Base-by-base conservation (phyloP, 202 grass and related monocot species). In the Dendrocalamus latiflorus region DNA sequence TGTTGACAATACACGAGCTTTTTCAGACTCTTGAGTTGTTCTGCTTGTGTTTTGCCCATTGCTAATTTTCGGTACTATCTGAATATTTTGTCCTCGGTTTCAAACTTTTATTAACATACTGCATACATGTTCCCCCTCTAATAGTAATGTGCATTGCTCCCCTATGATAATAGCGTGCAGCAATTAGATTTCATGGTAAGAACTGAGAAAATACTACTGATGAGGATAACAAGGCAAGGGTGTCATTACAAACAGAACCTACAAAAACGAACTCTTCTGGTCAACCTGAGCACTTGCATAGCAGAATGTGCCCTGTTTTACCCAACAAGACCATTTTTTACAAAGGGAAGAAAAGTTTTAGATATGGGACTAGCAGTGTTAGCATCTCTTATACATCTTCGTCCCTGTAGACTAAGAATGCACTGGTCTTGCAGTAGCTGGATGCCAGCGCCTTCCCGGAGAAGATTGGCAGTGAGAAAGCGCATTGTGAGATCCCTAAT, bases 351-450 rank as follows among this genome's bases (percentile, higher is more conserved):
- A 61, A 12, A 50, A 45, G 1, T 49, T 77, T 64, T 3, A 37
- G 47, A 53, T 41, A 47, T 47, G 44, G 44, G 49, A 18, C 17
- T 51, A 51, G 5, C 25, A 41, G 45, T 20, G 26, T 21, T 34
- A 65, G 37, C 57, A 72, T 41, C 26, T 76, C 18, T 63, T 76
- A 88, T 56, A 79, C 74, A 80, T 87, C 84, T 55, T 73, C 57
- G 3, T 86, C 74, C 48, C 77, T 95, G 49, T 98, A 98, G 17
- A 98, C 76, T 74, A 94, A 83, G 86, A 91, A 98, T 64, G 92
- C 84, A 15, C 18, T 77, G 64, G 84, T 93, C 75, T 86, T 88
- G 85, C 28, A 30, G 28, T 3, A 30, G 28, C 28, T 30, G 28
- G 28, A 30, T 30, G 28, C 28, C 28, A 30, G 28, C 28, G 28